phyloP scores from a whole-genome alignment of 2,329 filamentous ascomycete genomes.

The Penicillium sp. region DNA sequence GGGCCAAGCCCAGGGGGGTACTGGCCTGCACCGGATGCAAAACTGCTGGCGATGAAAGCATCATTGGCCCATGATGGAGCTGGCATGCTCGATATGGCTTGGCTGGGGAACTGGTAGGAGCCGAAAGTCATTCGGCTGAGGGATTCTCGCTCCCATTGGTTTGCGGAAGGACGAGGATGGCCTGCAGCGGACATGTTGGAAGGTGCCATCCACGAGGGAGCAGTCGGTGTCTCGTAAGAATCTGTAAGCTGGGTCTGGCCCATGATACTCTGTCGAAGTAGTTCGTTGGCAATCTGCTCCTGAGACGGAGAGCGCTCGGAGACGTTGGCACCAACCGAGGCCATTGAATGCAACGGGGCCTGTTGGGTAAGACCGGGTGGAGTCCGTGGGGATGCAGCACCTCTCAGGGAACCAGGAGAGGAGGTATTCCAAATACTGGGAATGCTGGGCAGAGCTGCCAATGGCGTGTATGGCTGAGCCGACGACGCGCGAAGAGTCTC shows the following conservation, averaged over 20 bases:
- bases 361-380: conserved; percentile 37
- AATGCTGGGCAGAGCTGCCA: conserved; percentile 33
- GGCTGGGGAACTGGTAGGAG: conserved; percentile 25
- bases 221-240: conserved; percentile 19
- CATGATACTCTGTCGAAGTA: conserved; percentile 30
- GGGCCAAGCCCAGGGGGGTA: conserved; percentile 24
- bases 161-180: conserved; percentile 11
- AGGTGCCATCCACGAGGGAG: conserved; percentile 26
- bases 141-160: conserved; percentile 27
- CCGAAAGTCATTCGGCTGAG: conserved; percentile 16
- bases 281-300: conserved; percentile 27
- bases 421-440: conserved; percentile 49
- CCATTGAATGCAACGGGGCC: conserved; percentile 14
- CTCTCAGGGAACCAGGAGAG: conserved; percentile 46
- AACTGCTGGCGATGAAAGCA: conserved; percentile 36
- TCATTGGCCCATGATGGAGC: conserved; percentile 38
- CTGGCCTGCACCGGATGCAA: conserved; percentile 26
- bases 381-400: conserved; percentile 40
- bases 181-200: conserved; percentile 12
- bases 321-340: conserved; percentile 11
- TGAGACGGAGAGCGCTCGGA: conserved; percentile 24
- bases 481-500: conserved; percentile 22
- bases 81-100: conserved; percentile 27
- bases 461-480: conserved; percentile 34
- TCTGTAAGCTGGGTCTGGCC: conserved; percentile 25